A percentile compares a stretch with the other conserved stretches of the same genome.
Conservation (phyloP, 495 filamentous ascomycete species). For the Xylaria palmicola region DNA sequence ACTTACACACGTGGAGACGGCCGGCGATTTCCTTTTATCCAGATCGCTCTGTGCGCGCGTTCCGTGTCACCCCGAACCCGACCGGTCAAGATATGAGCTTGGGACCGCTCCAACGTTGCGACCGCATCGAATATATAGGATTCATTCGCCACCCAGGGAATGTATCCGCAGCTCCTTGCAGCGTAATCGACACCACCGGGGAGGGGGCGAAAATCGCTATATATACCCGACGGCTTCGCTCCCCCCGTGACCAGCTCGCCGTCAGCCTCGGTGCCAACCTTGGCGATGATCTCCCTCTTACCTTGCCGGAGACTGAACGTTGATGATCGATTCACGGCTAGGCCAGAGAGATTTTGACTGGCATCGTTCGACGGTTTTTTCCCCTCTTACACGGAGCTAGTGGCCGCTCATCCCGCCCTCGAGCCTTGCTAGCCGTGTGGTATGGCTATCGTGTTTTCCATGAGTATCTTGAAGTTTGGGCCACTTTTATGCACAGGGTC, state of each 20-base stretch:
- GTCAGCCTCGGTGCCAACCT: slow-evolving; percentile 6
- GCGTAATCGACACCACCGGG: background rate
- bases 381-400: background rate
- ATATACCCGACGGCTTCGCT: slow-evolving; percentile 16
- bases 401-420: background rate
- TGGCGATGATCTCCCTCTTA: background rate
- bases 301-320: background rate
- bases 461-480: slow-evolving; percentile 5
- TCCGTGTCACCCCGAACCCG: background rate
- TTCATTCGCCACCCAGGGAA: slow-evolving; percentile 6
- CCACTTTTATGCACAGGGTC: slow-evolving; percentile 2
- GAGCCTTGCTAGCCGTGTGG: no score
- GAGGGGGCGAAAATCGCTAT: slow-evolving; percentile 8
- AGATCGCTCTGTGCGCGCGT: background rate
- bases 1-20: background rate
- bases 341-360: background rate
- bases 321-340: background rate
- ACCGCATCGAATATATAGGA: background rate
- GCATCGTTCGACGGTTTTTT: background rate
- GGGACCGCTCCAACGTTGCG: slow-evolving; percentile 4
- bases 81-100: background rate
- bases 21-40: background rate
- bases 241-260: slow-evolving; percentile 11
- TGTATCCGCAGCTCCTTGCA: slow-evolving; percentile 3
- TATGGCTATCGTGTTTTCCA: background rate